Evolutionary conservation across 257 asterid species (phyloP).

Genomic region (Penstemon newberryi): DNA sequence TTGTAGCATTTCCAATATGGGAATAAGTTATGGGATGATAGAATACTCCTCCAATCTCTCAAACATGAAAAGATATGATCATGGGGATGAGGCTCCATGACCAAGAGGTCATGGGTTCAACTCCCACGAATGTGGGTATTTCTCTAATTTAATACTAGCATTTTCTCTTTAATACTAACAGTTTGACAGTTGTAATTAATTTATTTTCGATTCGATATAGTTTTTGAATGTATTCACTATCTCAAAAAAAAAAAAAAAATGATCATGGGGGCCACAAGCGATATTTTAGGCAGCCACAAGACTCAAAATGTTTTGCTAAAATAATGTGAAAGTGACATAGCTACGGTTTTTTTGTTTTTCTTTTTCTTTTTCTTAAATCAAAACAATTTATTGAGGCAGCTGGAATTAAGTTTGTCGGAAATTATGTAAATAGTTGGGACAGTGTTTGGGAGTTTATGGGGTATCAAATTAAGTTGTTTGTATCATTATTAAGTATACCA

Average conservation of each 20-base stretch:
- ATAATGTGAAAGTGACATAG: constrained; percentile 19
- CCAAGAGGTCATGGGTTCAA: too few species aligned
- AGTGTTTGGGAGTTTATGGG: too few species aligned
- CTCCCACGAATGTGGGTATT: too few species aligned
- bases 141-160: too few species aligned
- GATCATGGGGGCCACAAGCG: not conserved
- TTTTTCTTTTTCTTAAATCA: not conserved
- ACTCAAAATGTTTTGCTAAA: constrained; percentile 28
- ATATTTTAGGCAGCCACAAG: constrained; percentile 18
- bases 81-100: too few species aligned
- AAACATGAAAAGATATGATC: not conserved
- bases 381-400: constrained; percentile 20
- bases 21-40: not conserved
- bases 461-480: too few species aligned
- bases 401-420: constrained; percentile 18
- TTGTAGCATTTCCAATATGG: not conserved
- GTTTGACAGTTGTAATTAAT: too few species aligned
- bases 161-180: too few species aligned
- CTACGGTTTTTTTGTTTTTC: constrained; percentile 9
- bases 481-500: too few species aligned
- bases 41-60: not conserved
- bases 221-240: too few species aligned
- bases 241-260: too few species aligned
- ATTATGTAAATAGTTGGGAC: constrained; percentile 6
- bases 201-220: too few species aligned